These are phyloP conservation scores for Leonotis leonurus DNA, from an alignment of 257 asterid species.

Conservation along the genomic window DNA sequence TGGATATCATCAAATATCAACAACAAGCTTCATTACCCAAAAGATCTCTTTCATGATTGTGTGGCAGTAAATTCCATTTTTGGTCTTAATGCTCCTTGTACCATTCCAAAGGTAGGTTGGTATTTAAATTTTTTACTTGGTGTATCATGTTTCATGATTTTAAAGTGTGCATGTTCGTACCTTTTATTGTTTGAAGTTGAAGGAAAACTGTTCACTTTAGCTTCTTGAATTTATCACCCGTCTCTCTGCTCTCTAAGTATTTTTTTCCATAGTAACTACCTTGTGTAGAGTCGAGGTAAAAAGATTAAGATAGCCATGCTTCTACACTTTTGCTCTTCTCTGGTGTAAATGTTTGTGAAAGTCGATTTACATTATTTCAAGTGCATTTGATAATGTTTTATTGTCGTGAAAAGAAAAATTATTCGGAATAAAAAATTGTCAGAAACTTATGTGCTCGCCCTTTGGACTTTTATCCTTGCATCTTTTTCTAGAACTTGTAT, in stretches of 20 bases:
- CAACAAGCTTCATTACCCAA: conserved; percentile 55
- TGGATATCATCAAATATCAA: conserved; percentile 64
- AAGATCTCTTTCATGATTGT: conserved; percentile 76
- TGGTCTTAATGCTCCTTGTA: conserved; percentile 70
- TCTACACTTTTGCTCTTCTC: no score
- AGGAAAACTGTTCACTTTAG: background rate
- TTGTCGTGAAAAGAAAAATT: background rate
- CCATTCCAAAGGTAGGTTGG: conserved; percentile 67
- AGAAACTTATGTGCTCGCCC: no score
- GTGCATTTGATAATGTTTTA: background rate
- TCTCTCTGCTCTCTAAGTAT: background rate
- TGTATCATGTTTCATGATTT: conserved; percentile 9
- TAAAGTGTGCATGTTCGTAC: background rate
- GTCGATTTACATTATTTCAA: background rate
- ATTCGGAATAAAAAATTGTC: background rate
- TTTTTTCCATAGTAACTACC: background rate
- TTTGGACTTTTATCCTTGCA: no score
- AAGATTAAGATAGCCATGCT: no score
- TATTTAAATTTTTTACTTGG: background rate
- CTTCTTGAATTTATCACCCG: background rate
- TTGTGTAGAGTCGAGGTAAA: no score
- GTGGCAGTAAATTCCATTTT: conserved; percentile 59
- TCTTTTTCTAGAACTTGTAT: background rate
- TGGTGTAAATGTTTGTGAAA: background rate
- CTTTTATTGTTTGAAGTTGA: background rate